Conservation (phyloP, 768 basidiomycete genomes). For the Tubosaeta sp. region DNA sequence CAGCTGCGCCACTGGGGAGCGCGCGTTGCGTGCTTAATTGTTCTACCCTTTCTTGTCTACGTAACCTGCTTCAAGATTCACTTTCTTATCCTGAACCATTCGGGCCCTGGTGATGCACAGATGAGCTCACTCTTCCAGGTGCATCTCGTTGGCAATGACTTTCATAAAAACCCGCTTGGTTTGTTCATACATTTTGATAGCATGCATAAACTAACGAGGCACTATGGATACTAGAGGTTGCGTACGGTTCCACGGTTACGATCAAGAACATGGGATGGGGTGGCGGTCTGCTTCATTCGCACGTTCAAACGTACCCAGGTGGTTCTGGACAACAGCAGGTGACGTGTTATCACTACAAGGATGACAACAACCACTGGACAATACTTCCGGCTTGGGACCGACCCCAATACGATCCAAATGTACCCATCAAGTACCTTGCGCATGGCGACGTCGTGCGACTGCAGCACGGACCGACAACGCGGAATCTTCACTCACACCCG, state of each 20-base stretch:
- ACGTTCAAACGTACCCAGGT: constrained; percentile 90
- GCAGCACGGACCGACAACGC: constrained; percentile 73
- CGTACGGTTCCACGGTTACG: constrained; percentile 85
- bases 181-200: constrained; percentile 14
- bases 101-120: constrained; percentile 95
- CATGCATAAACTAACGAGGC: constrained; percentile 1
- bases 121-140: constrained; percentile 99
- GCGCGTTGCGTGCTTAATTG: constrained; percentile 77
- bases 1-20: constrained; percentile 92
- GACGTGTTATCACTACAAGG: constrained; percentile 99
- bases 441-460: constrained; percentile 80
- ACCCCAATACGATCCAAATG: constrained; percentile 58
- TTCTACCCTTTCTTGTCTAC: constrained; percentile 90
- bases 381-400: constrained; percentile 82
- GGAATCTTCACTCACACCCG: constrained; percentile 90
- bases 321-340: constrained; percentile 95
- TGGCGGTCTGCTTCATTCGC: constrained; percentile 94
- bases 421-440: constrained; percentile 61
- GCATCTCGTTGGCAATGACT: constrained; percentile 91
- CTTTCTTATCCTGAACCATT: constrained; percentile 90
- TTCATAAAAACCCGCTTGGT: constrained; percentile 87
- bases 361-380: constrained; percentile 92
- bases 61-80: constrained; percentile 95
- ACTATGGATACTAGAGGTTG: constrained; percentile 55
- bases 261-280: constrained; percentile 98